Base-by-base conservation (phyloP, 768 basidiomycete genomes). In the Guyanaporus albipodus region DNA sequence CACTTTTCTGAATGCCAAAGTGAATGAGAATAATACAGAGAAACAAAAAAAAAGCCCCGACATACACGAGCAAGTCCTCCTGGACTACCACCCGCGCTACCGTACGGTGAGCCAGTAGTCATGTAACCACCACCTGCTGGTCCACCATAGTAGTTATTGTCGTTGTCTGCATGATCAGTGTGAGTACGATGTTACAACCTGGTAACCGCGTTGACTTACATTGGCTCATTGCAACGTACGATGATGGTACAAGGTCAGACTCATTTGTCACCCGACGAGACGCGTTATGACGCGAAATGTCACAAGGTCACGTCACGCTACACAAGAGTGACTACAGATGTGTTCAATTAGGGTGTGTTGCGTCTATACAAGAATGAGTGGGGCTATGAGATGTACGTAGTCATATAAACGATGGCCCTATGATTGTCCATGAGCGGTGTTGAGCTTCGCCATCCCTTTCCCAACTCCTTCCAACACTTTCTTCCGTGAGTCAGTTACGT, bases 401-500 rank as follows among this genome's bases (percentile, higher is more conserved):
- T 44, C 38, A 38, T 42, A 18, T 38, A 31, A n/a, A 23, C 37
- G 23, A 28, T 2, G 17, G 40, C 26, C 24, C 51, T 43, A 69
- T 46, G 54, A 41, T 47, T 67, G 56, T 31, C 61, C 57, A 34
- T 78, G 70, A 10, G 66, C 69, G 29, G 71, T 64, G 56, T 68
- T 70, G 37, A 85, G 62, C 40, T 78, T 79, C n/a, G 63, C 57
- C 45, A 86, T 72, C 15, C 89, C 87, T 59, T 84, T 88, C 23
- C 79, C 82, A 33, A 83, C 69, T 22, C 87, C 87, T 45, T 87
- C 86, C 18, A 81, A 63, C 7, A 84, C 77, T 63, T 81, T 86
- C 63, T 78, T 86, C 33, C 83, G 80, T 4, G 87, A 70, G 22
- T 91, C 87, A 6, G 73, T 76, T 31, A 85, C 65, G 56, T 72